phyloP scores from a whole-genome alignment of 805 yeast species.

The Candida suzukii region DNA sequence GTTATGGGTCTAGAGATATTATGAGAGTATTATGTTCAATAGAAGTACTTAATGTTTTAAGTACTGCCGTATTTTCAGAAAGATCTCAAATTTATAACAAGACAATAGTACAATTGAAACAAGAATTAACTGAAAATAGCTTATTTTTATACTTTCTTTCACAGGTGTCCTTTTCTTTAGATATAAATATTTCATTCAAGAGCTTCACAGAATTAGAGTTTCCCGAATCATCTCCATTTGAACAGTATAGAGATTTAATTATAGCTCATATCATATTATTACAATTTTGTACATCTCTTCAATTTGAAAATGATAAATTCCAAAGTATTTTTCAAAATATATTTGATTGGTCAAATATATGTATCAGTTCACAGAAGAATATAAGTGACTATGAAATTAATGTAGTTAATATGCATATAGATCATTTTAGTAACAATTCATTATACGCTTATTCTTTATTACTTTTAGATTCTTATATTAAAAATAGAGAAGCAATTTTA shows the following conservation, averaged over 20 bases:
- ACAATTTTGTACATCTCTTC: conserved; percentile 9
- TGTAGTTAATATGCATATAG: conserved; percentile 18
- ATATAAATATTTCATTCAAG: conserved; percentile 18
- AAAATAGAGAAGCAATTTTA: neutral
- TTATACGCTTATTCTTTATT: conserved; percentile 7
- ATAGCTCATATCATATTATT: conserved; percentile 16
- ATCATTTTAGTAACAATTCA: conserved; percentile 18
- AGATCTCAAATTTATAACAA: conserved; percentile 17
- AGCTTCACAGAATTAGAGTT: conserved; percentile 10
- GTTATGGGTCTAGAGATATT: conserved; percentile 10
- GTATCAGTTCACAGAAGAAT: neutral
- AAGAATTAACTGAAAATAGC: conserved; percentile 19
- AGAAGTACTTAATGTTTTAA: conserved; percentile 17
- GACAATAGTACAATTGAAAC: conserved; percentile 16
- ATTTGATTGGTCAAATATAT: neutral
- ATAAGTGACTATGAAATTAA: conserved; percentile 23
- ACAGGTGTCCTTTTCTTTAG: conserved; percentile 15
- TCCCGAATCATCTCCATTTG: conserved; percentile 8
- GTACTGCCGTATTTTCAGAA: conserved; percentile 9
- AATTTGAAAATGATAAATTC: neutral
- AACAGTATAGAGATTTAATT: conserved; percentile 9
- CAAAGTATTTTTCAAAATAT: neutral
- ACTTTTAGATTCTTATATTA: conserved; percentile 8
- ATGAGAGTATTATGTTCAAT: conserved; percentile 13
- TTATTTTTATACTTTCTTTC: conserved; percentile 23